Conservation (phyloP, 371 early-diverging fungal genomes). For the Cokeromyces recurvatus region DNA sequence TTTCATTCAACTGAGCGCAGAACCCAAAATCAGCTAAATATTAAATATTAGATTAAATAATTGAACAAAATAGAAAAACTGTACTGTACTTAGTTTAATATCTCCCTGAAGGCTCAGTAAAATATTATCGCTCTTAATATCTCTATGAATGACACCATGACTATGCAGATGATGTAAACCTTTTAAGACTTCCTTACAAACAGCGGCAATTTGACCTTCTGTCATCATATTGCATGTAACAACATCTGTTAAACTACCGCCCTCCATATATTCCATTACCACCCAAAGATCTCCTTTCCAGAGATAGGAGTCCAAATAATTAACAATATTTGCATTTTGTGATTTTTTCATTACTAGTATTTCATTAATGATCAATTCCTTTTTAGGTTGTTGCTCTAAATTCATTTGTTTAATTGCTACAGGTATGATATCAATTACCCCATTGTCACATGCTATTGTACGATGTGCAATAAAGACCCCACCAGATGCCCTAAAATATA, state of each 20-base stretch:
- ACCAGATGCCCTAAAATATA: slow-evolving; percentile 25
- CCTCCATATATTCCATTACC: slow-evolving; percentile 87
- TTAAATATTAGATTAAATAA: not conserved
- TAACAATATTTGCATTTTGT: slow-evolving; percentile 74
- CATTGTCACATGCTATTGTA: slow-evolving; percentile 5
- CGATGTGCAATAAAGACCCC: slow-evolving; percentile 65
- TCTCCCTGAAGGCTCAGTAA: slow-evolving; percentile 67
- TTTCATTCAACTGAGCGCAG: slow-evolving; percentile 71
- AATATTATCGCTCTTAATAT: slow-evolving; percentile 88
- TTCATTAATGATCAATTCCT: slow-evolving; percentile 83
- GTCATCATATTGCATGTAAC: slow-evolving; percentile 73
- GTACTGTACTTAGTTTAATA: slow-evolving; percentile 59
- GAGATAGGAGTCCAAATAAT: slow-evolving; percentile 72
- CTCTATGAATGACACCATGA: slow-evolving; percentile 82
- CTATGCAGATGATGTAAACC: slow-evolving; percentile 57
- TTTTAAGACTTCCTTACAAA: slow-evolving; percentile 58
- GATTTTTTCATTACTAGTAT: slow-evolving; percentile 72
- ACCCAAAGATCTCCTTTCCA: slow-evolving; percentile 70
- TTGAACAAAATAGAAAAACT: not conserved
- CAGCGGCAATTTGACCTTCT: slow-evolving; percentile 78
- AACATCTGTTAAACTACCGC: slow-evolving; percentile 72
- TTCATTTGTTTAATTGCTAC: slow-evolving; percentile 87
- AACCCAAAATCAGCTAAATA: slow-evolving; percentile 81
- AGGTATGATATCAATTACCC: slow-evolving; percentile 28
- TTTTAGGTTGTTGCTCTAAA: slow-evolving; percentile 77